Conservation (phyloP, 208 protist species). For the Phytomonas francai region DNA sequence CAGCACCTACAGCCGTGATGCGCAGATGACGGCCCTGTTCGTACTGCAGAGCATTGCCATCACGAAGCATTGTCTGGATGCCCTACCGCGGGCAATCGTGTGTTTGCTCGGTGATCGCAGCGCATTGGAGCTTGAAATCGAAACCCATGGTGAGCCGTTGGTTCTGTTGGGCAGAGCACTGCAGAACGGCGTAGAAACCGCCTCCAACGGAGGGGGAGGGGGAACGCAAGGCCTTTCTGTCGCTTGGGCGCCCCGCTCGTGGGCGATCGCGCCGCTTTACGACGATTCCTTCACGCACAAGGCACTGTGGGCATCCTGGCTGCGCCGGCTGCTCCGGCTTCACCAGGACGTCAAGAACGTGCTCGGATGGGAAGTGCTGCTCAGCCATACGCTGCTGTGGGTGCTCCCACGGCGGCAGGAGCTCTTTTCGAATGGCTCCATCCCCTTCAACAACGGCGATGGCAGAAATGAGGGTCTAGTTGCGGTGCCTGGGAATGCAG, state of each 20-base stretch:
- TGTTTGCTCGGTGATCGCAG: no score
- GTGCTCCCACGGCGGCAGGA: slow-evolving; percentile 20
- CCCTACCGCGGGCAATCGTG: slow-evolving; percentile 9
- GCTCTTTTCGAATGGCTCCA: slow-evolving; percentile 8
- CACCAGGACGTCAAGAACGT: slow-evolving; percentile 31
- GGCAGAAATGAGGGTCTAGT: no score
- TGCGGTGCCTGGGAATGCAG: no score
- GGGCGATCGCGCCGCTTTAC: slow-evolving; percentile 43
- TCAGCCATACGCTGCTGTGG: slow-evolving; percentile 43
- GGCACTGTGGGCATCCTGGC: slow-evolving; percentile 31
- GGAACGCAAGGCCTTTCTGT: slow-evolving; percentile 8
- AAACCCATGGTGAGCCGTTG: not conserved
- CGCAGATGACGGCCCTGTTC: slow-evolving; percentile 30
- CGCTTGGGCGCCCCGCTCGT: slow-evolving; percentile 23
- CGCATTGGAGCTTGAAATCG: no score
- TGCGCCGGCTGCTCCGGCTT: slow-evolving; percentile 25
- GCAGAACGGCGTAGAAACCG: no score
- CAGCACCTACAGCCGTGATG: slow-evolving; percentile 15
- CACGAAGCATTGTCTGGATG: slow-evolving; percentile 51
- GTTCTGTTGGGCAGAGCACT: not conserved
- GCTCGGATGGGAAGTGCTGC: slow-evolving; percentile 33
- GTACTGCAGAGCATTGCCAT: slow-evolving; percentile 34
- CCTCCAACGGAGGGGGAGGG: no score
- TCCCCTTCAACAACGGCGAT: not conserved
- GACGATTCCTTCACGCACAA: slow-evolving; percentile 21